Conservation (phyloP, 1,284 basidiomycete genomes). For the Cutaneotrichosporon sp. region DNA sequence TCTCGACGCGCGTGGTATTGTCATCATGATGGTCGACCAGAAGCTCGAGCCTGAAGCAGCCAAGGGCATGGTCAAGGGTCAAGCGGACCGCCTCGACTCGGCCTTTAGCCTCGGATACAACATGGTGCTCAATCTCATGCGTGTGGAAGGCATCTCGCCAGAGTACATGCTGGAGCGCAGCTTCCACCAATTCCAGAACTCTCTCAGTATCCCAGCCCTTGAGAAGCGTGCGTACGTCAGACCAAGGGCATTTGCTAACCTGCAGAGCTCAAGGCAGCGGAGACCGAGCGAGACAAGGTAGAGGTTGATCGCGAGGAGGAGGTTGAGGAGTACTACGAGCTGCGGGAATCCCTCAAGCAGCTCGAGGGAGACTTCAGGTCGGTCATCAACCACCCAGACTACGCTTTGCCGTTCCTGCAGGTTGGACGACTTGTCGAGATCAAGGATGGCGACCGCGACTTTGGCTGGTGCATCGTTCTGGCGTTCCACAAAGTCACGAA, state of each 20-base stretch:
- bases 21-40: slow-evolving; percentile 99
- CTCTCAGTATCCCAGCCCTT: slow-evolving; percentile 75
- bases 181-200: slow-evolving; percentile 98
- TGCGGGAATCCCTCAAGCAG: slow-evolving; percentile 83
- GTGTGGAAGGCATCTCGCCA: slow-evolving; percentile 96
- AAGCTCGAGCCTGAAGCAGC: slow-evolving; percentile 89
- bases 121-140: slow-evolving; percentile 98
- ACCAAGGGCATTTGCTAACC: not conserved
- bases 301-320: slow-evolving; percentile 75
- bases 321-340: slow-evolving; percentile 86
- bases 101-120: slow-evolving; percentile 99
- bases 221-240: slow-evolving; percentile 63
- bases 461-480: slow-evolving; percentile 93
- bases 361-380: slow-evolving; percentile 79
- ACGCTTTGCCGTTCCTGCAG: slow-evolving; percentile 88
- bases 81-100: slow-evolving; percentile 94
- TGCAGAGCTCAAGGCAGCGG: slow-evolving; percentile 71
- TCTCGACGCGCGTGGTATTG: slow-evolving; percentile 95
- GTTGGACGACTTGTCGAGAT: slow-evolving; percentile 85
- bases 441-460: slow-evolving; percentile 79
- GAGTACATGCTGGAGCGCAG: slow-evolving; percentile 98
- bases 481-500: slow-evolving; percentile 71
- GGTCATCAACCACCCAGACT: slow-evolving; percentile 91
- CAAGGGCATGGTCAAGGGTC: slow-evolving; percentile 97
- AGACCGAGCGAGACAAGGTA: slow-evolving; percentile 63